These are phyloP conservation scores for Nannizziopsis arthrosporioides DNA, from an alignment of 2,329 filamentous ascomycete species.

Conservation along the genomic window DNA sequence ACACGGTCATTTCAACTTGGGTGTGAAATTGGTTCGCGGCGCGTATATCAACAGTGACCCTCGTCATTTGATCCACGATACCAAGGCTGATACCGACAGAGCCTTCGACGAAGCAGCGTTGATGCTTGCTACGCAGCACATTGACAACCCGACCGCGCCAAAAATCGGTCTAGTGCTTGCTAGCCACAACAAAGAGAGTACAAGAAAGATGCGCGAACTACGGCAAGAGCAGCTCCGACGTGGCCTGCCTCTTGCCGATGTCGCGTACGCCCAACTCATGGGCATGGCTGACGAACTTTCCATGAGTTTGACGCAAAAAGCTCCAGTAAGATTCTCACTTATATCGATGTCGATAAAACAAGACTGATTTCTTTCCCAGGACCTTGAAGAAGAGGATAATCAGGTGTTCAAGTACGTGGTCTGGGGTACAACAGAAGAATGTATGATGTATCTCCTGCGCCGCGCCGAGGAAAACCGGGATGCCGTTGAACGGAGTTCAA, in stretches of 20 bases:
- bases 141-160: slow-evolving; percentile 30
- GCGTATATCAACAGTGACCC: slow-evolving; percentile 43
- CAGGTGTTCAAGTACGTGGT: slow-evolving; percentile 49
- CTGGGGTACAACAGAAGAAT: slow-evolving; percentile 50
- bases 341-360: not conserved
- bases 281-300: slow-evolving; percentile 95
- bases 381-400: slow-evolving; percentile 26
- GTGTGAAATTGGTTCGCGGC: slow-evolving; percentile 43
- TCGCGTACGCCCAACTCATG: slow-evolving; percentile 68
- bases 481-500: slow-evolving; percentile 41
- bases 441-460: slow-evolving; percentile 50
- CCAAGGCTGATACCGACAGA: slow-evolving; percentile 37
- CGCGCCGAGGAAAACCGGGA: slow-evolving; percentile 63
- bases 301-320: slow-evolving; percentile 41
- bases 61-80: slow-evolving; percentile 36
- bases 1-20: slow-evolving; percentile 39
- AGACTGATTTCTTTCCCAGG: slow-evolving; percentile 24
- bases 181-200: slow-evolving; percentile 47
- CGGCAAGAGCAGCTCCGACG: slow-evolving; percentile 36
- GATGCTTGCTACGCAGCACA: slow-evolving; percentile 42
- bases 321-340: slow-evolving; percentile 10
- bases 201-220: slow-evolving; percentile 40
- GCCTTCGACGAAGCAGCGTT: slow-evolving; percentile 48
- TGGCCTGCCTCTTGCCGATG: slow-evolving; percentile 35
- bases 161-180: slow-evolving; percentile 46